Evolutionary conservation across 2,329 filamentous ascomycete species (phyloP).

Genomic region (Calonectria pteridis): DNA sequence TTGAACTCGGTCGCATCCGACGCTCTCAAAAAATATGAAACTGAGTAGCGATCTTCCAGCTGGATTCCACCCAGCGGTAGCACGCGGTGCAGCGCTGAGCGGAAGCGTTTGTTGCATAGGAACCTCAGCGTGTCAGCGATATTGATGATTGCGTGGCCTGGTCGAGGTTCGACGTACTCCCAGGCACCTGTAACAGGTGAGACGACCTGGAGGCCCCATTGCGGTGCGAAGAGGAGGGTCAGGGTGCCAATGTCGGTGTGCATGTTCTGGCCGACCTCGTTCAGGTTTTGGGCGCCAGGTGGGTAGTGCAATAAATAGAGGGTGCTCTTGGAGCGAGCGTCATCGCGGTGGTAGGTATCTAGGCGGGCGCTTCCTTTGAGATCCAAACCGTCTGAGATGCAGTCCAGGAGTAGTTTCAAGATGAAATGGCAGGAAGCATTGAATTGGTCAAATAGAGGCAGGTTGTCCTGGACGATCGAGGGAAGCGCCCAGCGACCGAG

Average conservation of each 20-base stretch:
- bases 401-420: not conserved
- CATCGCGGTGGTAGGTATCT: not conserved
- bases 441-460: not conserved
- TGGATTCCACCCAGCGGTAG: not conserved
- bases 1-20: constrained; percentile 23
- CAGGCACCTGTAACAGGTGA: not conserved
- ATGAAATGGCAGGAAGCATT: not conserved
- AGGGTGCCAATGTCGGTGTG: not conserved
- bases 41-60: constrained; percentile 18
- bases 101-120: constrained; percentile 22
- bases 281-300: not conserved
- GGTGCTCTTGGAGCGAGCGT: not conserved
- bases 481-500: not conserved
- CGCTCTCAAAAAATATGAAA: constrained; percentile 25
- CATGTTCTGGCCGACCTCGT: not conserved
- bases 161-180: not conserved
- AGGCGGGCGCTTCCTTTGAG: not conserved
- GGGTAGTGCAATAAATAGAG: not conserved
- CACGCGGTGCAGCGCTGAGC: constrained; percentile 20
- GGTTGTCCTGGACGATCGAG: not conserved
- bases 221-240: not conserved
- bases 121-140: constrained; percentile 18
- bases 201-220: not conserved
- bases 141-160: constrained; percentile 3
- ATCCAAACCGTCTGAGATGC: not conserved